Base-by-base conservation (phyloP, 2,329 filamentous ascomycete genomes). In the Aspergillus sergii region DNA sequence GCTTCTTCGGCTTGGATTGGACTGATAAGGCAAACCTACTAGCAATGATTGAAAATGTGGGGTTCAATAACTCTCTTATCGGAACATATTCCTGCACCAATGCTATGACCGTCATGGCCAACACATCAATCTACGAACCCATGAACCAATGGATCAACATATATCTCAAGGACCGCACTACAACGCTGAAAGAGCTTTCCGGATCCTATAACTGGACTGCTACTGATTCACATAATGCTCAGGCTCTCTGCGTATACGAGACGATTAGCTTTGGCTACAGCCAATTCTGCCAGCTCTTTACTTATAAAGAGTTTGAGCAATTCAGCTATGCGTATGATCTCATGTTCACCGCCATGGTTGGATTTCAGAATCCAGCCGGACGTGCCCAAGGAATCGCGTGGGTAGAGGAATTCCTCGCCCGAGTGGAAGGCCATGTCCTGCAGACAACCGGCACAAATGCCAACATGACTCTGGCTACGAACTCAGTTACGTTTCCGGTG, bases 1-100 rank as follows among this genome's bases (percentile, higher is more conserved):
- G 91, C 0, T 93, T 93, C 79, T 93, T 93, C 72, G 91, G 91
- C 0, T 83, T 92, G 0, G 85, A 89, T 54, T 93, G 90, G 90
- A 84, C 87, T 1, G 83, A 88, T 34, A 91, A 92, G 71, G 90
- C 85, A 8, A 91, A 88, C 0, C 84, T 92, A n/a, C 87, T 92
- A 69, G 82, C 91, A 16, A 88, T 90, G 12, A 91, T 92, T 46
- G 91, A 93, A 1, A 88, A 88, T 65, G 78, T 87, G 58, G 85
- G 43, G 19, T 60, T 59, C 54, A 64, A 60, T 23, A 58, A 48
- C 28, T 73, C 68, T 4, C 73, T 78, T n/a, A 9, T n/a, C 19
- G 36, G 36, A 39, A n/a, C 19, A 41, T 41, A 41, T 41, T 41
- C 39, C 39, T 41, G 39, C 19, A n/a, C 39, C 39, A 41, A 41